phyloP scores from a whole-genome alignment of 495 filamentous ascomycete genomes.

The Talaromyces thailandensis region DNA sequence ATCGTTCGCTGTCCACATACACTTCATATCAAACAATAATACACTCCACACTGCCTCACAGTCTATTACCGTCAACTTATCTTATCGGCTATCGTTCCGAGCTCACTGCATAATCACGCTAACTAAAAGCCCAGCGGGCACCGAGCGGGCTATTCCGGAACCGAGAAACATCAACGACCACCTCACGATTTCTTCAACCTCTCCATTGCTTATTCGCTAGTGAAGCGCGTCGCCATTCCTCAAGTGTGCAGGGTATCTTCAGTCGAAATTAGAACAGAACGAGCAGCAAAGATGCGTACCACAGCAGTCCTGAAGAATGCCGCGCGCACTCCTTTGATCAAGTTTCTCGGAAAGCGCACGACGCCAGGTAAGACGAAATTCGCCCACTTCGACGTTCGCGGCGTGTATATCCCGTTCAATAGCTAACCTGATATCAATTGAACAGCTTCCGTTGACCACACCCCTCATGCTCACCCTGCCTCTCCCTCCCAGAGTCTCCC shows the following conservation, averaged over 20 bases:
- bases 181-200: not conserved
- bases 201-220: not conserved
- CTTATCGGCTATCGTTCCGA: not conserved
- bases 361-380: slow-evolving; percentile 56
- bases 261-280: not conserved
- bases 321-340: slow-evolving; percentile 73
- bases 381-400: not conserved
- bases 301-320: slow-evolving; percentile 60
- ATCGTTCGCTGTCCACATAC: slow-evolving; percentile 6
- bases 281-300: slow-evolving; percentile 47
- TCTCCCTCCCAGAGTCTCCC: slow-evolving; percentile 53
- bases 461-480: slow-evolving; percentile 51
- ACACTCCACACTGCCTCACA: not conserved
- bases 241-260: not conserved
- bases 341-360: slow-evolving; percentile 82
- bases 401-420: not conserved
- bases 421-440: not conserved
- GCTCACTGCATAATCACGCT: slow-evolving; percentile 2
- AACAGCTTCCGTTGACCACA: slow-evolving; percentile 63
- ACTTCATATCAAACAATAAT: not conserved
- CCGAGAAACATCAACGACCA: not conserved
- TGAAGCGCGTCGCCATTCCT: not conserved
- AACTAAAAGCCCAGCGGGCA: slow-evolving; percentile 1
- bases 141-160: slow-evolving; percentile 7
- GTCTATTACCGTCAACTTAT: not conserved